A percentile compares a stretch with the other conserved stretches of the same genome.
Conservation (phyloP, 805 yeast genomes). For the Wickerhamiella siamensis region DNA sequence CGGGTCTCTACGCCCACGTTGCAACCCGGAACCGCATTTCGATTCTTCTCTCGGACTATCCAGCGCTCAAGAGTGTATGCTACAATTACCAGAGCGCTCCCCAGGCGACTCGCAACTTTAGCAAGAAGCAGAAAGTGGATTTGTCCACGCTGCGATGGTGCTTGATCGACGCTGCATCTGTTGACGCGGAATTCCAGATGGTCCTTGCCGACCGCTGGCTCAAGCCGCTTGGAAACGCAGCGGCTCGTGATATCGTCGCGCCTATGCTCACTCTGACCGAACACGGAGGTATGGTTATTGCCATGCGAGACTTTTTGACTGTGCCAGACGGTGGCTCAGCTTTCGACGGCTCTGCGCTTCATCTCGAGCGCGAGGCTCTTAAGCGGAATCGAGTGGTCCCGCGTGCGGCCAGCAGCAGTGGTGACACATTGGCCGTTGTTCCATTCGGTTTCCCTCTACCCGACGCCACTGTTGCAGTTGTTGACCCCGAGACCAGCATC, state of each 20-base stretch:
- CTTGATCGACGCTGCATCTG: constrained; percentile 70
- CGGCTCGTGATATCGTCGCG: constrained; percentile 61
- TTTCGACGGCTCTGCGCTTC: constrained; percentile 52
- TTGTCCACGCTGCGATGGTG: constrained; percentile 78
- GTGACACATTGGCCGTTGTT: constrained; percentile 37
- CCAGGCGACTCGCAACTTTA: constrained; percentile 62
- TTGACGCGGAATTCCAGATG: constrained; percentile 86
- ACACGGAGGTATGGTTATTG: constrained; percentile 90
- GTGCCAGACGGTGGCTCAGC: constrained; percentile 33
- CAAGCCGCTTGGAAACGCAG: constrained; percentile 72
- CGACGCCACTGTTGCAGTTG: constrained; percentile 85
- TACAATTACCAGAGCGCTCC: constrained; percentile 90
- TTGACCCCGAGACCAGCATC: constrained; percentile 78
- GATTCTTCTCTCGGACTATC: constrained; percentile 67
- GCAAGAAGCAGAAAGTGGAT: constrained; percentile 60
- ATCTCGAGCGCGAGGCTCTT: constrained; percentile 59
- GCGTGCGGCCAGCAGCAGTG: constrained; percentile 33
- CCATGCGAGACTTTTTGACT: constrained; percentile 75
- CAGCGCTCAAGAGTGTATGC: constrained; percentile 78
- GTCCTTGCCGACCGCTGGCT: constrained; percentile 82
- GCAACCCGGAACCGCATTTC: constrained; percentile 59
- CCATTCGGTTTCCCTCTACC: constrained; percentile 92
- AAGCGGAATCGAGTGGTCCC: constrained; percentile 53
- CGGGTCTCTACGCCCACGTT: constrained; percentile 76
- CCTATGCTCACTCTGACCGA: constrained; percentile 83